These are phyloP conservation scores for Stachybotrys echinatus DNA, from an alignment of 2,329 filamentous ascomycete genomes.

Conservation along the genomic window DNA sequence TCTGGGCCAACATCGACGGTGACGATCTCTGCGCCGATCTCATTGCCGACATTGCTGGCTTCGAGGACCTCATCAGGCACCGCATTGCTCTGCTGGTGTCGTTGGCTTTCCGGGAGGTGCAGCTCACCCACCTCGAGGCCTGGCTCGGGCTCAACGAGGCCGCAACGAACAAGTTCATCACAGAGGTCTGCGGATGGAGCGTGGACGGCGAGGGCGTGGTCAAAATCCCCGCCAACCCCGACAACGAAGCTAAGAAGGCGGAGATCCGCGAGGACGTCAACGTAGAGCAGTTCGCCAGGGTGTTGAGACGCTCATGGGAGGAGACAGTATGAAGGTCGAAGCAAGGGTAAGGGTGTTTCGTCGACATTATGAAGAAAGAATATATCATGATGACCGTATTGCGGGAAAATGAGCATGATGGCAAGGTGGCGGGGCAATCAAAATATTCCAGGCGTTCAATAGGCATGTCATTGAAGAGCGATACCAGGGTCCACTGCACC, in stretches of 20 bases:
- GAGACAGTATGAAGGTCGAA: conserved; percentile 38
- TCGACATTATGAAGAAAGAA: conserved; percentile 10
- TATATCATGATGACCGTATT: conserved; percentile 24
- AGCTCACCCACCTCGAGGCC: conserved; percentile 61
- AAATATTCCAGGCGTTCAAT: conserved; percentile 28
- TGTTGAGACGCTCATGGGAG: conserved; percentile 82
- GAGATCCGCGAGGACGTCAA: conserved; percentile 94
- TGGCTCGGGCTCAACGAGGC: conserved; percentile 71
- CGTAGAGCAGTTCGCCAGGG: conserved; percentile 76
- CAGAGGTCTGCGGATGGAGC: conserved; percentile 82
- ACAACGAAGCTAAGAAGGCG: conserved; percentile 95
- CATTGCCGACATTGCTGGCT: conserved; percentile 88
- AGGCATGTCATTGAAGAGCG: conserved; percentile 29
- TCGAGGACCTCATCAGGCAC: conserved; percentile 89
- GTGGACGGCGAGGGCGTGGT: conserved; percentile 63
- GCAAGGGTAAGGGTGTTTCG: background rate
- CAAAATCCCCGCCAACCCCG: conserved; percentile 83
- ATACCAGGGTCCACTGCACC: conserved; percentile 23
- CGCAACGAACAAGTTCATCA: conserved; percentile 70
- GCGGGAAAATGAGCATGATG: conserved; percentile 20
- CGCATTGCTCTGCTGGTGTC: conserved; percentile 85
- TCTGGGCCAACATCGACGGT: conserved; percentile 89
- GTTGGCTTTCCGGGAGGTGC: conserved; percentile 71
- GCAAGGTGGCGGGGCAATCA: conserved; percentile 20
- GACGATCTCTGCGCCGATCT: conserved; percentile 96